These are phyloP conservation scores for Teunomyces funiuensis DNA, from an alignment of 805 yeast species.

Conservation along the genomic window DNA sequence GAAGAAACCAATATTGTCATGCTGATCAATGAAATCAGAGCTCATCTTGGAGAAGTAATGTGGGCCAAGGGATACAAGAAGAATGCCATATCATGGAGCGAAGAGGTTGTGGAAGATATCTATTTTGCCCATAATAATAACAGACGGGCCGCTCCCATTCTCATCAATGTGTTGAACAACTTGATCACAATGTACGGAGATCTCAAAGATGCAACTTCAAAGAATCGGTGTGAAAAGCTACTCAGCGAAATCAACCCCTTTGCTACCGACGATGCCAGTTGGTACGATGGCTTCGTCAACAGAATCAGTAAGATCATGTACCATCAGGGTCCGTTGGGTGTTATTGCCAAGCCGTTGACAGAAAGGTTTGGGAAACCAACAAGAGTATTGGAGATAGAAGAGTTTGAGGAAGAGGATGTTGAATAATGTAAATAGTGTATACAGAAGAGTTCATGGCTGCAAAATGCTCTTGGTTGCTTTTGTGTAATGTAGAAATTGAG, in stretches of 20 bases:
- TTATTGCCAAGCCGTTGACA: conserved; percentile 37
- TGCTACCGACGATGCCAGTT: conserved; percentile 24
- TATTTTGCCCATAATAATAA: conserved; percentile 29
- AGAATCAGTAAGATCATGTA: conserved; percentile 40
- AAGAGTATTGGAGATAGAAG: conserved; percentile 37
- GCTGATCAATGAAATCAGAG: conserved; percentile 31
- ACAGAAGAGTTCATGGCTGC: too few species aligned
- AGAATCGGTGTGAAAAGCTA: conserved; percentile 28
- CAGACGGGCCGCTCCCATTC: conserved; percentile 27
- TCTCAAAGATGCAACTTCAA: conserved; percentile 22
- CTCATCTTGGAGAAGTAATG: conserved; percentile 42
- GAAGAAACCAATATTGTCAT: conserved; percentile 26
- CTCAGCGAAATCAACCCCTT: conserved; percentile 23
- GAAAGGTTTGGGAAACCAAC: conserved; percentile 40
- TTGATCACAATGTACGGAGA: conserved; percentile 32
- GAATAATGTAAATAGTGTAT: conserved; percentile 21
- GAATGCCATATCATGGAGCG: conserved; percentile 42
- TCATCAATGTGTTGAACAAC: conserved; percentile 31
- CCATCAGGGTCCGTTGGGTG: conserved; percentile 42
- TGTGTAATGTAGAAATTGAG: too few species aligned
- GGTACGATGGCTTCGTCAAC: conserved; percentile 36
- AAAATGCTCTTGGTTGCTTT: too few species aligned
- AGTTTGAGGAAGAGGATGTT: conserved; percentile 42
- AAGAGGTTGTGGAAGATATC: conserved; percentile 39
- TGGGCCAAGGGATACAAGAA: conserved; percentile 41